Base-by-base conservation (phyloP, 2,329 filamentous ascomycete genomes). In the Stagonosporopsis cucurbitacearum region DNA sequence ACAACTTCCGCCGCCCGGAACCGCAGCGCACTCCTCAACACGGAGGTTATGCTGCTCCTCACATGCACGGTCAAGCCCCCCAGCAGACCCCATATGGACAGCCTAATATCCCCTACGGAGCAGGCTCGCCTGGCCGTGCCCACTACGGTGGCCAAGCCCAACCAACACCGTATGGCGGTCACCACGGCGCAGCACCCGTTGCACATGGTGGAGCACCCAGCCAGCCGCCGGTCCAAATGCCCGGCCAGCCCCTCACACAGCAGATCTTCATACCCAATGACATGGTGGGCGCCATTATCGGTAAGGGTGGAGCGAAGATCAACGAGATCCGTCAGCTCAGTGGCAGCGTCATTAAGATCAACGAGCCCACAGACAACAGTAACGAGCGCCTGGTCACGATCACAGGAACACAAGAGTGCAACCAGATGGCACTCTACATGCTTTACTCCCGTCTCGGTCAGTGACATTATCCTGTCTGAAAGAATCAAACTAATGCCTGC, bases 381-480 rank as follows among this genome's bases (percentile, higher is more conserved):
- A 99, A 98, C 72, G 95, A 99, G 81, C 89, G 95, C 60, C 82
- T 99, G 57, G 95, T 99, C 54, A 99, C 95, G 15, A 96, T 99
- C 67, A 97, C 95, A 2, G 95, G 95, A 63, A 98, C 95, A 6
- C 92, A 96, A 69, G 95, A 99, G 79, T 97, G 92, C 82, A 99
- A 99, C 80, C 91, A 96, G 72, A 98, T 99, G 93, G 95, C 95
- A n/a, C 80, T 99, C 52, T 99, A 98, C 80, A 97, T 99, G 93
- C 86, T 99, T 51, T 99, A 99, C 79, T 96, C 92, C 57, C 87
- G 95, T 83, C 89, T 99, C 76, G 95, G 95, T 96, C 72, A 79
- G 83, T 79, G 47, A 9, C 25, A 30, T 12, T 15, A 23, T 26
- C 36, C 36, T 19, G 50, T 20, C 30, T 19, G 2, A 1, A 8